These are phyloP conservation scores for Protea cynaroides DNA, from an alignment of 164 flowering plant species.

Conservation along the genomic window DNA sequence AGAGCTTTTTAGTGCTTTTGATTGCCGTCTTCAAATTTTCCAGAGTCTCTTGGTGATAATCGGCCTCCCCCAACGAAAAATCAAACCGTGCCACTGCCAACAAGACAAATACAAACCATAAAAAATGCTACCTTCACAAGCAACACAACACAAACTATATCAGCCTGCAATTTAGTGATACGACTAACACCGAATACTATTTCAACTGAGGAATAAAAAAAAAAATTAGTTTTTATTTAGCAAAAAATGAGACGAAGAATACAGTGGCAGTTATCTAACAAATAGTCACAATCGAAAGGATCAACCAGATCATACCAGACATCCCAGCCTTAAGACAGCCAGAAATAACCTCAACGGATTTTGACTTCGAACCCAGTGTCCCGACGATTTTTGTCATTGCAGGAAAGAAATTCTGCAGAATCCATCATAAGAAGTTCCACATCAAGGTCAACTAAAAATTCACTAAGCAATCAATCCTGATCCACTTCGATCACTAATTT, in stretches of 20 bases:
- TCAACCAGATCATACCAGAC: constrained; percentile 49
- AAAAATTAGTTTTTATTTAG: not conserved
- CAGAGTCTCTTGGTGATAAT: constrained; percentile 68
- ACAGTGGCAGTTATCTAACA: not conserved
- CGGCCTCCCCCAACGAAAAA: constrained; percentile 68
- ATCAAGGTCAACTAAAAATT: not conserved
- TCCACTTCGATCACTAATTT: not conserved
- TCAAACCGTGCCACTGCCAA: constrained; percentile 68
- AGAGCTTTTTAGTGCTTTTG: constrained; percentile 63
- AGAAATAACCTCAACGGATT: constrained; percentile 53
- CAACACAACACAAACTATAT: constrained; percentile 1
- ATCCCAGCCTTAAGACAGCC: constrained; percentile 65
- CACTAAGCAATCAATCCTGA: not conserved
- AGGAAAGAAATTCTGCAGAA: constrained; percentile 50
- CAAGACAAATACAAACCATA: not conserved
- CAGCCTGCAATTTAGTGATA: not conserved
- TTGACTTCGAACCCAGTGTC: constrained; percentile 63
- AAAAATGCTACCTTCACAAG: not conserved
- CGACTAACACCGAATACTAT: not conserved
- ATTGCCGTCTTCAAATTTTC: constrained; percentile 59
- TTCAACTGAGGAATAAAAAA: not conserved
- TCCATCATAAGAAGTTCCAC: not conserved
- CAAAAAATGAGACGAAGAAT: not conserved
- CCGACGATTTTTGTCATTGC: constrained; percentile 81
- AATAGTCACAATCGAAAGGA: not conserved